These are phyloP conservation scores for Ilyonectria destructans DNA, from an alignment of 2,329 filamentous ascomycete genomes.

Conservation along the genomic window DNA sequence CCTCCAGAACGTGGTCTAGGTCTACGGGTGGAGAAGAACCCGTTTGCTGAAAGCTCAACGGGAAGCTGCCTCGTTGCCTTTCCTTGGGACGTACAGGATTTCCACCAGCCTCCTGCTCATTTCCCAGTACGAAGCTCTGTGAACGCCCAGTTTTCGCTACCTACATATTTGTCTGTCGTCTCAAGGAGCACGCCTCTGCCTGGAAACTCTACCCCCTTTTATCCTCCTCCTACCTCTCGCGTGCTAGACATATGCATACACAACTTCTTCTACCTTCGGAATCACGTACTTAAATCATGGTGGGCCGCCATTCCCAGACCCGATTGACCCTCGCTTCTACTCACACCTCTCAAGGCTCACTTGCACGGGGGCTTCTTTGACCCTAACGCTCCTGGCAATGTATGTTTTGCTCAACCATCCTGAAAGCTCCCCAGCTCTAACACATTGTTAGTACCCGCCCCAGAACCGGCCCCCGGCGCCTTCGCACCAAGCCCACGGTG, in stretches of 20 bases:
- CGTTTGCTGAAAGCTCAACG: not conserved
- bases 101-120: constrained; percentile 7
- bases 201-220: not conserved
- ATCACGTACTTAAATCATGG: constrained; percentile 44
- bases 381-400: constrained; percentile 40
- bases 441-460: constrained; percentile 36
- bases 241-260: not conserved
- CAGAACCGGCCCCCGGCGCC: constrained; percentile 26
- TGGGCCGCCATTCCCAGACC: constrained; percentile 15
- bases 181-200: not conserved
- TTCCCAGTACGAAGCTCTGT: constrained; percentile 4
- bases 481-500: constrained; percentile 44
- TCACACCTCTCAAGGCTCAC: constrained; percentile 39
- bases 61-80: not conserved
- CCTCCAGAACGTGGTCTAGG: constrained; percentile 21
- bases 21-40: constrained; percentile 31
- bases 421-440: not conserved
- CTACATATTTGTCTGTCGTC: constrained; percentile 5
- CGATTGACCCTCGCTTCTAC: not conserved
- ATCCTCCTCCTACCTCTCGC: constrained; percentile 4
- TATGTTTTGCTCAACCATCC: constrained; percentile 15
- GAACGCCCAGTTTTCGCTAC: not conserved
- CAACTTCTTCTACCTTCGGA: not conserved
- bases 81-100: not conserved
- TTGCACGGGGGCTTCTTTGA: constrained; percentile 46